phyloP scores from a whole-genome alignment of 129 eudicot species.

The Cynara cardunculus region DNA sequence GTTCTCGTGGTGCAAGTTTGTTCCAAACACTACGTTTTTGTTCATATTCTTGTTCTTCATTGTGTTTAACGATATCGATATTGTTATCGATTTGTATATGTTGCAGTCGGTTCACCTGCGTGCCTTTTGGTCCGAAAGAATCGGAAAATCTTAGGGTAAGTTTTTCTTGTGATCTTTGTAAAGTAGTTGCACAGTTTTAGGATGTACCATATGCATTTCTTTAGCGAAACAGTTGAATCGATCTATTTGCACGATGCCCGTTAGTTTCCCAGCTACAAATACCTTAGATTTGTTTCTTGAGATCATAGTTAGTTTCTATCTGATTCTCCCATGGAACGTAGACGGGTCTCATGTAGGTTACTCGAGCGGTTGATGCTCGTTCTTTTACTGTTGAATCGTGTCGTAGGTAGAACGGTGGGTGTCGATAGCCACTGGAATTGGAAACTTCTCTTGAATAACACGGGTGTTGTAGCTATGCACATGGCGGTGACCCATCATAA shows the following conservation, averaged over 20 bases:
- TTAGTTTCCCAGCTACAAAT: conserved; percentile 15
- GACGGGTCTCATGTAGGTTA: neutral
- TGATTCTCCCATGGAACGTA: conserved; percentile 21
- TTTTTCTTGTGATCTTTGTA: conserved; percentile 35
- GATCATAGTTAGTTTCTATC: neutral
- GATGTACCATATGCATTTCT: conserved; percentile 38
- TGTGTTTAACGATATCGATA: neutral
- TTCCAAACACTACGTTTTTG: neutral
- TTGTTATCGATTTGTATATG: neutral
- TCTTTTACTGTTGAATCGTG: conserved; percentile 20
- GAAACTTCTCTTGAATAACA: conserved; percentile 50
- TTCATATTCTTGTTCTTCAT: conserved; percentile 11
- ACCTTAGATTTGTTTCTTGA: neutral
- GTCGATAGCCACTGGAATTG: conserved; percentile 34
- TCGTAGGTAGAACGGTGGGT: neutral
- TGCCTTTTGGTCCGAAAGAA: conserved; percentile 11
- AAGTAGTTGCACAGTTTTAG: conserved; percentile 29
- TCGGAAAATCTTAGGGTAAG: conserved; percentile 12
- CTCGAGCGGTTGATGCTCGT: conserved; percentile 20
- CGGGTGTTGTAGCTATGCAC: conserved; percentile 76
- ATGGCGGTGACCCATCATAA: conserved; percentile 60
- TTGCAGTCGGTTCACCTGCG: neutral
- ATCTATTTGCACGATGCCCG: neutral
- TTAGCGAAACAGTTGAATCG: conserved; percentile 7
- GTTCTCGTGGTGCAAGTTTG: neutral